A percentile compares a stretch with the other conserved stretches of the same genome.
These are phyloP conservation scores for Herpetomonas samuelpessoai DNA, from an alignment of 208 protist species.

Conservation along the genomic window DNA sequence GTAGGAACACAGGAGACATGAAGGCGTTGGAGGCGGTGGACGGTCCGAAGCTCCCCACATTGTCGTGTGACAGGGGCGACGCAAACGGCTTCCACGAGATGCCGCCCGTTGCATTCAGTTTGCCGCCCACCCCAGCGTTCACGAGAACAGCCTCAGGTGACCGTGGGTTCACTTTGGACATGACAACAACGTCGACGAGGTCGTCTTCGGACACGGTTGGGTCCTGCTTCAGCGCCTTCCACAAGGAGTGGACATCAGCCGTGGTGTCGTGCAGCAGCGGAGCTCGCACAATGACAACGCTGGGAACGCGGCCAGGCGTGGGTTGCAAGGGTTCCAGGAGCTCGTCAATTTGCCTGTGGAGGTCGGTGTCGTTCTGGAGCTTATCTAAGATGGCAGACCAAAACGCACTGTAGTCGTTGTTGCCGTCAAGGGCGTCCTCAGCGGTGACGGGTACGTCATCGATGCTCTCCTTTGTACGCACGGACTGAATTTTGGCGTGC, in stretches of 20 bases:
- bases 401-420: neutral
- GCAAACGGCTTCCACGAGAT: neutral
- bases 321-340: constrained; percentile 22
- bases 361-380: constrained; percentile 1
- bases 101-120: neutral
- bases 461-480: too few relatives aligned
- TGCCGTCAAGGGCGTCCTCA: too few relatives aligned
- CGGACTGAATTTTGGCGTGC: too few relatives aligned
- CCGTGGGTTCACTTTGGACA: constrained; percentile 7
- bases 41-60: neutral
- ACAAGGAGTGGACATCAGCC: constrained; percentile 28
- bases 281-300: constrained; percentile 20
- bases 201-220: constrained; percentile 39
- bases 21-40: neutral
- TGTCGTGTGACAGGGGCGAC: constrained; percentile 4
- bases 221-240: constrained; percentile 40
- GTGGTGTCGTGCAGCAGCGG: constrained; percentile 33
- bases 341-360: constrained; percentile 20
- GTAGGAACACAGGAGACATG: neutral
- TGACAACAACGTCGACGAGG: constrained; percentile 50
- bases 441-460: too few relatives aligned
- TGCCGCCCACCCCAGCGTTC: neutral
- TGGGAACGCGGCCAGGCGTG: constrained; percentile 29
- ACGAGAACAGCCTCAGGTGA: constrained; percentile 31
- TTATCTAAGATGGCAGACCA: neutral